These are phyloP conservation scores for Haplographium delicatum DNA, from an alignment of 495 filamentous ascomycete genomes.

Conservation along the genomic window DNA sequence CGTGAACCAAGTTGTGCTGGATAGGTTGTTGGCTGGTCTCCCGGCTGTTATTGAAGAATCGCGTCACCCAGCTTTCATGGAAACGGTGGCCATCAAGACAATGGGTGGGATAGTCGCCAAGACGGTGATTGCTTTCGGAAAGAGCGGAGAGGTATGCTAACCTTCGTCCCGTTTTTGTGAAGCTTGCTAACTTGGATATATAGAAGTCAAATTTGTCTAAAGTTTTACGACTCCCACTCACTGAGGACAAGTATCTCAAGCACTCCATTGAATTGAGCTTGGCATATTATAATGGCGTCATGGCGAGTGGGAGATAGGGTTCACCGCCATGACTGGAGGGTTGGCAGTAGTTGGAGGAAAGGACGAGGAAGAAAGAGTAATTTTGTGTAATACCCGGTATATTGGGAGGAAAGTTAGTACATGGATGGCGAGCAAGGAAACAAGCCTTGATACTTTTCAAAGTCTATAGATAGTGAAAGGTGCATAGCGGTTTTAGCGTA, in stretches of 20 bases:
- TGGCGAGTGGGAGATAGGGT: slow-evolving; percentile 13
- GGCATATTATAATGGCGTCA: slow-evolving; percentile 49
- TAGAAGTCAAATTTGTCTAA: slow-evolving; percentile 34
- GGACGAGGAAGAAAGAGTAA: neutral
- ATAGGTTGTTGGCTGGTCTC: slow-evolving; percentile 57
- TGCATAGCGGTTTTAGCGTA: slow-evolving; percentile 3
- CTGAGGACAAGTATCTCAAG: slow-evolving; percentile 61
- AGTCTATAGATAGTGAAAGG: slow-evolving; percentile 9
- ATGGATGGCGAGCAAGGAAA: slow-evolving; percentile 24
- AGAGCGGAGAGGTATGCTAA: slow-evolving; percentile 48
- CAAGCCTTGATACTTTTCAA: slow-evolving; percentile 18
- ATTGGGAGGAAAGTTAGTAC: slow-evolving; percentile 1
- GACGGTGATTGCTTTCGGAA: slow-evolving; percentile 53
- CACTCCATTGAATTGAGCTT: slow-evolving; percentile 65
- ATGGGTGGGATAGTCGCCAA: slow-evolving; percentile 60
- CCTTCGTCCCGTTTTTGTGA: neutral
- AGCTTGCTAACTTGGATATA: slow-evolving; percentile 12
- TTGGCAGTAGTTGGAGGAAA: neutral
- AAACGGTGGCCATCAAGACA: slow-evolving; percentile 71
- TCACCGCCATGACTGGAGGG: neutral
- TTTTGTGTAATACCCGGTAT: slow-evolving; percentile 9
- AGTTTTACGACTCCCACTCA: slow-evolving; percentile 63
- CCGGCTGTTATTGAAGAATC: slow-evolving; percentile 54
- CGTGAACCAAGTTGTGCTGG: slow-evolving; percentile 38
- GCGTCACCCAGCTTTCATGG: slow-evolving; percentile 55